Conservation (phyloP, 768 basidiomycete genomes). For the Tricholoma matsutake region DNA sequence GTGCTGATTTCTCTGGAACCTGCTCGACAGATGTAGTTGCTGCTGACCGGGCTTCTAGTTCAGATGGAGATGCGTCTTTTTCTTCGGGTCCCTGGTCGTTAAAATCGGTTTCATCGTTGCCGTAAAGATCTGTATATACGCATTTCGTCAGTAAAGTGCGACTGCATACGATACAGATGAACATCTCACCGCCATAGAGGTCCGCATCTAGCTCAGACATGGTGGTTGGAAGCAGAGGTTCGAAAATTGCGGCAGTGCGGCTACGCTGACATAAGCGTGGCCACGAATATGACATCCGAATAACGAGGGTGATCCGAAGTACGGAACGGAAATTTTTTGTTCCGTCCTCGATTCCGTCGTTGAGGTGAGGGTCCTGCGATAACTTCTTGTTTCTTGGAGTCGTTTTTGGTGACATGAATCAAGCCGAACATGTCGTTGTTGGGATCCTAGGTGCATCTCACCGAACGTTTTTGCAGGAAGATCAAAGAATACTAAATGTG, state of each 20-base stretch:
- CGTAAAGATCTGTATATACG: conserved; percentile 60
- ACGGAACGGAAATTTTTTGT: not conserved
- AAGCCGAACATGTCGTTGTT: conserved; percentile 25
- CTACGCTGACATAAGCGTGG: conserved; percentile 16
- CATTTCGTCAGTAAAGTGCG: not conserved
- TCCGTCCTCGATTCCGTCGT: not conserved
- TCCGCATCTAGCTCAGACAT: conserved; percentile 89
- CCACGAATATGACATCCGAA: conserved; percentile 4
- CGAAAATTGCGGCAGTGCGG: conserved; percentile 16
- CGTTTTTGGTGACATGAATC: not conserved
- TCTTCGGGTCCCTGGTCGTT: conserved; percentile 43
- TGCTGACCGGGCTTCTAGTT: conserved; percentile 17
- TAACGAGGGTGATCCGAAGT: not conserved
- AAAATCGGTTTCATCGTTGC: conserved; percentile 65
- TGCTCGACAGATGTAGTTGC: conserved; percentile 8
- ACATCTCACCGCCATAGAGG: conserved; percentile 77
- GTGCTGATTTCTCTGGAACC: conserved; percentile 20
- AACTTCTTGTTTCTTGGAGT: not conserved
- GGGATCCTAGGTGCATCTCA: conserved; percentile 50
- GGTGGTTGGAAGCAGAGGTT: conserved; percentile 33
- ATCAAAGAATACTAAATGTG: conserved; percentile 6
- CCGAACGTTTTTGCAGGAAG: not conserved
- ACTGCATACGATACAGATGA: not conserved
- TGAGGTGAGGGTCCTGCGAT: too few relatives aligned
- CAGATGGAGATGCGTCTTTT: conserved; percentile 29